Percentiles rank a stretch among this genome's conserved stretches.
Conservation (phyloP, 148 eudicot genomes). For the Spergularia bocconei region DNA sequence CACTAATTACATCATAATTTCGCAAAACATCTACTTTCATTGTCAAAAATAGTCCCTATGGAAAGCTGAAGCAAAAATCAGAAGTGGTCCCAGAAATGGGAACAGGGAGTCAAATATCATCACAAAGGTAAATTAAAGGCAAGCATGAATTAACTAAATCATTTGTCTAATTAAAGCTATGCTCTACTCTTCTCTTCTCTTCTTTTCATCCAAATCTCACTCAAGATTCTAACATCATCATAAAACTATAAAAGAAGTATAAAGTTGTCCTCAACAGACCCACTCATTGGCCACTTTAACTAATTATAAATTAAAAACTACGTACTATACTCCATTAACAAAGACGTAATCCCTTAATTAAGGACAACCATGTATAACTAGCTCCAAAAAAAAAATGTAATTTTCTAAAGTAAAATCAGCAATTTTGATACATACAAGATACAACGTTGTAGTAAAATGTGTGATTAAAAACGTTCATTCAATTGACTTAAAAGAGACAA, state of each 20-base stretch:
- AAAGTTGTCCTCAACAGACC: conserved; percentile 10
- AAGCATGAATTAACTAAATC: conserved; percentile 11
- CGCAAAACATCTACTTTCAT: too few species aligned
- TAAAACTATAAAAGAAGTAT: conserved; percentile 1
- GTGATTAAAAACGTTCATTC: too few species aligned
- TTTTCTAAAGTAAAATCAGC: too few species aligned
- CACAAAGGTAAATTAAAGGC: neutral
- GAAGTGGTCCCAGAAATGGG: conserved; percentile 2
- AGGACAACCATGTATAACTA: too few species aligned
- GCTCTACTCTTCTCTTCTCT: too few species aligned
- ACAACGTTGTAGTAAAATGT: too few species aligned
- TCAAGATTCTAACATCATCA: conserved; percentile 5
- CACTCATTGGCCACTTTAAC: conserved; percentile 18
- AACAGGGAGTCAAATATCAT: neutral
- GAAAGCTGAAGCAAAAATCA: conserved; percentile 28
- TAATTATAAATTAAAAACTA: neutral
- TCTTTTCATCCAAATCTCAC: neutral
- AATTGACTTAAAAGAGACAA: too few species aligned
- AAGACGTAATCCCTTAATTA: too few species aligned
- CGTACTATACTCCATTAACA: neutral
- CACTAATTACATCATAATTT: too few species aligned
- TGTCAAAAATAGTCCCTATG: conserved; percentile 6
- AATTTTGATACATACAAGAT: too few species aligned
- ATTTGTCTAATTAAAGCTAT: conserved; percentile 1
- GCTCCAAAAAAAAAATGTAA: too few species aligned